Base-by-base conservation (phyloP, 2,329 filamentous ascomycete species). In the Aplosporella prunicola region DNA sequence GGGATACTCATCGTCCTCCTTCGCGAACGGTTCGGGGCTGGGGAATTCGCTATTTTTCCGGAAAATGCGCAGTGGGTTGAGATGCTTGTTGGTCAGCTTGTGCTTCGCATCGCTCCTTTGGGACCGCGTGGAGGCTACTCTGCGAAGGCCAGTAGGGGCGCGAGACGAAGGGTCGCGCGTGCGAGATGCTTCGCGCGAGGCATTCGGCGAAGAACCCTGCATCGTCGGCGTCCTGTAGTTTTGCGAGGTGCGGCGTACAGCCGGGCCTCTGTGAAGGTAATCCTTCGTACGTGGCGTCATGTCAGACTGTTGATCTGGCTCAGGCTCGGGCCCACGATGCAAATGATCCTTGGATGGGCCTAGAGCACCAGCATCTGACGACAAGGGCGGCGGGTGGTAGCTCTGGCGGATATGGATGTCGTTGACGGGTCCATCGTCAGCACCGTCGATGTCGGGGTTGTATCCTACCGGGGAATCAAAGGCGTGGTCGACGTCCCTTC, bases 1-100 rank as follows among this genome's bases (percentile, higher is more conserved):
- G n/a, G 44, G 47, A 31, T 43, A 49, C 26, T 59, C 55, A n/a
- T 58, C 56, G 9, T 51, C 44, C 20, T 42, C 35, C 20, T 26
- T 35, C 6, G 28, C 18, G 22, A 24, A 35, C 16, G 38, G 38
- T 5, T 41, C 30, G 4, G 33, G 39, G 22, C 38, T 40, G 7
- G 38, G 38, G 16, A 35, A 40, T 4, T 17, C 27, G 20, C 38
- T 40, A 11, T 32, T 30, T 10, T 15, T 40, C 2, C 38, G 25
- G 17, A 40, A 35, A 4, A 35, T 16, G 15, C 38, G 38, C 3
- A 34, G 27, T 9, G 38, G 38, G 14, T 35, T 40, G 23, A 35
- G 20, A 17, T 35, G 38, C 9, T 40, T 24, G 22, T n/a, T 24
- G 22, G 8, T n/a, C n/a, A n/a, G n/a, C n/a, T n/a, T n/a, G n/a